phyloP scores from a whole-genome alignment of 768 basidiomycete genomes.

The Candolleomyces efflorescens region DNA sequence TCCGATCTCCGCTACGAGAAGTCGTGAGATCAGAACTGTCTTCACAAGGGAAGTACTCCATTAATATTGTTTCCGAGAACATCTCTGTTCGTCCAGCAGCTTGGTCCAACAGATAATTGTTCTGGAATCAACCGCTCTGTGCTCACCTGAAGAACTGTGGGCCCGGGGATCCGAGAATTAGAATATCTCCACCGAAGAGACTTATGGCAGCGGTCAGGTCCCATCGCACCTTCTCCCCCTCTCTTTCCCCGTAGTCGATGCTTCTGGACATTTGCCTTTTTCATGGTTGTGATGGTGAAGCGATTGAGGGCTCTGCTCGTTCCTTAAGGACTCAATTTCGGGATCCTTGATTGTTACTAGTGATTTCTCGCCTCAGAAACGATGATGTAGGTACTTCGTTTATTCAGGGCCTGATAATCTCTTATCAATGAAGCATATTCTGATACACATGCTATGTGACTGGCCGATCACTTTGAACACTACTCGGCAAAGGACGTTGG shows the following conservation, averaged over 20 bases:
- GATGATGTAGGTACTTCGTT: slow-evolving; percentile 1
- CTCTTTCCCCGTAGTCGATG: neutral
- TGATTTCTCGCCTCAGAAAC: neutral
- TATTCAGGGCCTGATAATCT: slow-evolving; percentile 3
- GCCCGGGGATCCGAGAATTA: neutral
- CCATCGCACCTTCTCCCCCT: neutral
- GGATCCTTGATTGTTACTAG: too few relatives aligned
- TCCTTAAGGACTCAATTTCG: neutral
- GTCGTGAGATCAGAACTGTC: slow-evolving; percentile 11
- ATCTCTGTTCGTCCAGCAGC: slow-evolving; percentile 1
- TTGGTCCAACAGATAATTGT: neutral
- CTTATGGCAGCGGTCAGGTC: neutral
- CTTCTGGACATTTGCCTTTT: neutral
- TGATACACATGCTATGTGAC: neutral
- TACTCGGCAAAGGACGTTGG: neutral
- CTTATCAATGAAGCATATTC: neutral
- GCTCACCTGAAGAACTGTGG: neutral
- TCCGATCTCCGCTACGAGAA: slow-evolving; percentile 5
- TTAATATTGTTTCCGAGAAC: neutral
- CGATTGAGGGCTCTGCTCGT: neutral
- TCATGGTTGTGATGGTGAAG: neutral
- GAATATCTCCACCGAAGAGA: neutral
- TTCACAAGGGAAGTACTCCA: slow-evolving; percentile 9
- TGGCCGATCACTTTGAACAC: neutral
- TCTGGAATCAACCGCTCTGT: neutral